Evolutionary conservation across 176 grass and related monocot genomes (phyloP).

Genomic region (Paspalum vaginatum): DNA sequence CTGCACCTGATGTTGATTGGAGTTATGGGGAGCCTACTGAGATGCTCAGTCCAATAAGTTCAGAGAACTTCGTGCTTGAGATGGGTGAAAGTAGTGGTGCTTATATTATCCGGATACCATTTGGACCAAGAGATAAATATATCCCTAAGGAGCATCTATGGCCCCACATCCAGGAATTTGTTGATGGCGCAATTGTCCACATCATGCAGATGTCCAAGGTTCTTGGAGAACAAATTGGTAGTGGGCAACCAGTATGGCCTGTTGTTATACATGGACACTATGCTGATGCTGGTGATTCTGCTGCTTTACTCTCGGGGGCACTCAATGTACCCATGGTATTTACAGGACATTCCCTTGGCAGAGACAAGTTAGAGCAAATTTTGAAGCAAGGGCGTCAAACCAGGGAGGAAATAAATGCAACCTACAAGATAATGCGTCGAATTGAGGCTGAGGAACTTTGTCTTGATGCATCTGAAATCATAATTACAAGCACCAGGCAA

Average conservation of each 20-base stretch:
- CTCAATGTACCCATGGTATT: constrained; percentile 92
- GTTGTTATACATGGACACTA: constrained; percentile 84
- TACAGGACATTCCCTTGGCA: constrained; percentile 88
- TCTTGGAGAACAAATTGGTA: constrained; percentile 81
- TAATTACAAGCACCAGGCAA: constrained; percentile 85
- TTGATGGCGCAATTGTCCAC: constrained; percentile 83
- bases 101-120: constrained; percentile 91
- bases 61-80: constrained; percentile 54
- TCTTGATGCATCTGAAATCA: constrained; percentile 81
- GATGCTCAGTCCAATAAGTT: constrained; percentile 60
- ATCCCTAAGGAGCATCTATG: constrained; percentile 77
- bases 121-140: constrained; percentile 82
- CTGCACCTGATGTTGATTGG: constrained; percentile 69
- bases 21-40: constrained; percentile 85
- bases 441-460: constrained; percentile 89
- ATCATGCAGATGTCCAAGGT: constrained; percentile 77
- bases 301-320: constrained; percentile 82
- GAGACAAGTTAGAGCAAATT: constrained; percentile 85
- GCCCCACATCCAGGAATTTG: constrained; percentile 89
- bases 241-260: constrained; percentile 70
- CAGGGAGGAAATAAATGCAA: constrained; percentile 73
- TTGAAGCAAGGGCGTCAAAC: constrained; percentile 84
- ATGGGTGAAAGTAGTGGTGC: constrained; percentile 71
- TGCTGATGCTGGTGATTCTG: constrained; percentile 86
- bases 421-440: constrained; percentile 84